phyloP scores from a whole-genome alignment of 805 yeast genomes.

The Ogataea henricii region DNA sequence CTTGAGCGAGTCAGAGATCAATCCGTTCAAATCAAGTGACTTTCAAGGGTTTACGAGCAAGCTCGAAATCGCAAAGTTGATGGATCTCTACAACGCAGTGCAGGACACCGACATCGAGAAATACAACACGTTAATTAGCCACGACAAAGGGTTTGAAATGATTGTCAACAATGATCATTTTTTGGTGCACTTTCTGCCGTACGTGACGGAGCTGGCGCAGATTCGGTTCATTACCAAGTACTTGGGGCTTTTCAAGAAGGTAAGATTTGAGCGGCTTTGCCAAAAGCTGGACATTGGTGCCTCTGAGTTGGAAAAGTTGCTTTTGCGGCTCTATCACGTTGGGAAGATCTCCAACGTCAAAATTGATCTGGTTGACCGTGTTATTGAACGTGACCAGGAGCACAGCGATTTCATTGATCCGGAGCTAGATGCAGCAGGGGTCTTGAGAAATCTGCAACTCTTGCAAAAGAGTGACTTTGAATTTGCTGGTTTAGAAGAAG shows the following conservation, averaged over 20 bases:
- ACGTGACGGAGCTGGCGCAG: slow-evolving; percentile 28
- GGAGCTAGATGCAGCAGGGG: slow-evolving; percentile 10
- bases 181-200: slow-evolving; percentile 27
- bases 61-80: slow-evolving; percentile 22
- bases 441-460: slow-evolving; percentile 17
- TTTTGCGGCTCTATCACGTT: slow-evolving; percentile 27
- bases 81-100: slow-evolving; percentile 32
- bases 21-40: slow-evolving; percentile 75
- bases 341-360: slow-evolving; percentile 29
- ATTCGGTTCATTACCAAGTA: slow-evolving; percentile 26
- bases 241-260: slow-evolving; percentile 24
- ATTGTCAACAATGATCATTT: slow-evolving; percentile 20
- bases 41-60: slow-evolving; percentile 41
- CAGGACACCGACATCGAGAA: slow-evolving; percentile 26
- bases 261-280: slow-evolving; percentile 25
- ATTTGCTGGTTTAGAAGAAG: slow-evolving; percentile 11
- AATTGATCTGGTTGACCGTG: slow-evolving; percentile 28
- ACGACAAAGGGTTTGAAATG: slow-evolving; percentile 9
- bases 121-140: slow-evolving; percentile 23
- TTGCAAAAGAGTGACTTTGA: slow-evolving; percentile 9
- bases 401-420: slow-evolving; percentile 9
- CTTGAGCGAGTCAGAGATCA: slow-evolving; percentile 63
- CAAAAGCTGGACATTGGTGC: slow-evolving; percentile 22
- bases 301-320: slow-evolving; percentile 22
- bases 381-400: slow-evolving; percentile 16